Evolutionary conservation across 2,329 filamentous ascomycete species (phyloP), one percentile per base, ranked within the genome.

Genomic region (Epichloe sp.): DNA sequence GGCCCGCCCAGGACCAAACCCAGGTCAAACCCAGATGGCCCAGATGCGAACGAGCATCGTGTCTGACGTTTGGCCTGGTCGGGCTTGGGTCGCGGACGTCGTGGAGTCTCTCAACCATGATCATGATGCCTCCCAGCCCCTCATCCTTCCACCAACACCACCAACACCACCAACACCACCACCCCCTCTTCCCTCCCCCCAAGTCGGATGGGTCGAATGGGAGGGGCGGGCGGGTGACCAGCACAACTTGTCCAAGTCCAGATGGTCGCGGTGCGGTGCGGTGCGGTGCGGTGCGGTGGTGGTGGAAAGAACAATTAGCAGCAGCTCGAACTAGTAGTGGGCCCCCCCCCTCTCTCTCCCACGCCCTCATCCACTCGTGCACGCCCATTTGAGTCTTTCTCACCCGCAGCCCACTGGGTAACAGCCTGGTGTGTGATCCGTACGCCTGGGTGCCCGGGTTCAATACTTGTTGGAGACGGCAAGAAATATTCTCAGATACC

Each of bases 11-110:
- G 26, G 47, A 31, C 26, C 40, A 23, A 41, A 46, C 11, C 49
- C 48, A 50, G 43, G 42, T 15, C 47, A 35, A 50, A 34, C 35
- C 44, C 49, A 50, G 26, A 41, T 44, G 44, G 21, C 35, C 44
- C 49, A 50, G 26, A 41, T 44, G 44, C 12, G 35, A 44, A 42
- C 37, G 37, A 21, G 38, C 36, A 44, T 52, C 35, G 45, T 48
- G 49, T 44, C 41, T 48, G 45, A 45, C 46, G 23, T 45, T 48
- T 45, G 44, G 17, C 49, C 44, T n/a, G 37, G 44, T 43, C 14
- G 49, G 38, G 46, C 21, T 48, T 48, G 36, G 45, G 45, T 26
- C 46, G 15, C 38, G 26, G 47, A 40, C n/a, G 36, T 48, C 47
- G 47, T 42, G 37, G 37, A 36, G 37, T 26, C 34, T 42, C 46